Evolutionary conservation across 2,329 filamentous ascomycete genomes (phyloP).

Genomic region (Trichoderma gracile): DNA sequence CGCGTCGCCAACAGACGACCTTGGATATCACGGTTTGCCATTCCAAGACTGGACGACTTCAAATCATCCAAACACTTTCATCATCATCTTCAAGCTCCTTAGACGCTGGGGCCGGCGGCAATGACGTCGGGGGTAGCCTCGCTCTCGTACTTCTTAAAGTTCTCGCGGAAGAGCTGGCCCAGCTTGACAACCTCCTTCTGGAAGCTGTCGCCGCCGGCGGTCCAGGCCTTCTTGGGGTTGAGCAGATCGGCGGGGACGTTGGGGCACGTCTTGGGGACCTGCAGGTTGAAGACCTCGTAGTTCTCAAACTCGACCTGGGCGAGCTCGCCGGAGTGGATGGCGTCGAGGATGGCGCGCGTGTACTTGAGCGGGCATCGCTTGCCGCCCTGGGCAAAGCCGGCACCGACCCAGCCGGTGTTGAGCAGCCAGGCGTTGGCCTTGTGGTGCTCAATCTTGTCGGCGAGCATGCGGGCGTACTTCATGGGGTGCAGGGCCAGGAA

Average conservation of each 20-base stretch:
- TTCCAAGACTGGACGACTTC: background rate
- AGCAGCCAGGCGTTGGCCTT: constrained; percentile 96
- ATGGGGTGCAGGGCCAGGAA: constrained; percentile 99
- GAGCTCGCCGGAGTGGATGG: constrained; percentile 96
- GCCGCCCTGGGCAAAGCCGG: constrained; percentile 84
- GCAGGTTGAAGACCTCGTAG: constrained; percentile 95
- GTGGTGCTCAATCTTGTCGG: constrained; percentile 95
- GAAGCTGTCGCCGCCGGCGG: constrained; percentile 77
- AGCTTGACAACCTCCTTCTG: constrained; percentile 87
- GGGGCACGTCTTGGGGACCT: constrained; percentile 88
- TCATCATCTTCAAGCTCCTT: constrained; percentile 12
- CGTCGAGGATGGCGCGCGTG: constrained; percentile 95
- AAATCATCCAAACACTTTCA: constrained; percentile 7
- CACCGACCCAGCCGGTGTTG: constrained; percentile 97
- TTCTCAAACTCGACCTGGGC: constrained; percentile 90
- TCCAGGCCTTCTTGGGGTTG: constrained; percentile 94
- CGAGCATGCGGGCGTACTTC: constrained; percentile 98
- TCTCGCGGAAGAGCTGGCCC: constrained; percentile 85
- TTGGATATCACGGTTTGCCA: constrained; percentile 18
- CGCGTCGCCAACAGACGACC: background rate
- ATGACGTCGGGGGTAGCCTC: constrained; percentile 80
- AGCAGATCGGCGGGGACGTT: constrained; percentile 88
- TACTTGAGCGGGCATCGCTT: constrained; percentile 98
- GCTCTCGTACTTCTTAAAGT: constrained; percentile 93
- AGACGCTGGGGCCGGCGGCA: constrained; percentile 58